A percentile compares a stretch with the other conserved stretches of the same genome.
Evolutionary conservation across 768 basidiomycete genomes (phyloP).

Genomic region (Termitomyces sp.): DNA sequence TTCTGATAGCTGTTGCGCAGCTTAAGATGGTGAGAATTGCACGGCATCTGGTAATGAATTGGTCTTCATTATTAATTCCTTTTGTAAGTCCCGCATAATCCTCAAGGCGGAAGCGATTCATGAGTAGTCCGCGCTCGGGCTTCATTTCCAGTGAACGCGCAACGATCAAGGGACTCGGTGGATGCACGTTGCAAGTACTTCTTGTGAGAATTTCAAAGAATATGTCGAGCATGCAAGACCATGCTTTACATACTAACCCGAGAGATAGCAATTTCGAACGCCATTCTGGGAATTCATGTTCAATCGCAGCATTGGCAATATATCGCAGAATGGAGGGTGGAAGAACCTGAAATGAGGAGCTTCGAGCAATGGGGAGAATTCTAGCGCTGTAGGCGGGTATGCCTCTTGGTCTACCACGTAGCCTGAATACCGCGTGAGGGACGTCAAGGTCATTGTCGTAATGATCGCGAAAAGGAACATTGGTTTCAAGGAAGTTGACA

Average conservation of each 20-base stretch:
- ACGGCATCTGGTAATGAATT: slow-evolving; percentile 1
- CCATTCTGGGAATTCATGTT: slow-evolving; percentile 3
- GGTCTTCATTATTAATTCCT: slow-evolving; percentile 2
- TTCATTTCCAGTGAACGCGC: slow-evolving; percentile 5
- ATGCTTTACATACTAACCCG: slow-evolving; percentile 9
- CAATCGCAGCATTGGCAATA: neutral
- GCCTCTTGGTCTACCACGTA: neutral
- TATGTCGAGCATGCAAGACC: slow-evolving; percentile 10
- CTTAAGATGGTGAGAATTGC: slow-evolving; percentile 6
- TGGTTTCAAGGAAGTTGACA: slow-evolving; percentile 2
- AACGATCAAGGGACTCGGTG: neutral
- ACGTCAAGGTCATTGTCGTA: neutral
- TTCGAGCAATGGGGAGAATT: neutral
- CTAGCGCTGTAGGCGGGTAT: slow-evolving; percentile 1
- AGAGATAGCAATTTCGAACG: slow-evolving; percentile 4
- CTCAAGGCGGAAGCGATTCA: slow-evolving; percentile 3
- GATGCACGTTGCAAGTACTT: neutral
- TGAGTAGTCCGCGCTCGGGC: slow-evolving; percentile 9
- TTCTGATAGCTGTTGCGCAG: slow-evolving; percentile 1
- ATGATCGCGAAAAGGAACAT: neutral
- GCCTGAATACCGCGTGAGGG: neutral
- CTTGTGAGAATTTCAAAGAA: slow-evolving; percentile 7
- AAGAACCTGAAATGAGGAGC: neutral
- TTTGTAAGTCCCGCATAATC: neutral
- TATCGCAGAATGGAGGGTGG: neutral